Evolutionary conservation across 2,329 filamentous ascomycete species (phyloP), one percentile per base, ranked within the genome.

Genomic region (Colletotrichum simmondsii): DNA sequence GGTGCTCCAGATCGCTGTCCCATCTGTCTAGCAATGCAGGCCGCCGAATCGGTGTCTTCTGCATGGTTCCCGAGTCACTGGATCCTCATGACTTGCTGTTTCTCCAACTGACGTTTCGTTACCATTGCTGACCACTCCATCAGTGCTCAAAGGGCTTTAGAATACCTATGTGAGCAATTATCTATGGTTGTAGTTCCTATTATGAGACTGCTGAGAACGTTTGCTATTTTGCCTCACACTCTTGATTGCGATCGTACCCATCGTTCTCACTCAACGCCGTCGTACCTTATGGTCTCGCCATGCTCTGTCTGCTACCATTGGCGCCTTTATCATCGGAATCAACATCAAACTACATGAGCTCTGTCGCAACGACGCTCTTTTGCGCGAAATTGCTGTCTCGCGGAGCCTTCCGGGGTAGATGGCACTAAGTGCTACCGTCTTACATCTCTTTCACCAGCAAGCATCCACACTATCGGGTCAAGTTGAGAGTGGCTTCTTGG

Each of bases 41-140:
- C 28, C 54, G 59, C 70, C 42, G 71, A 61, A 56, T 22, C 59
- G 46, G 63, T 57, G 49, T 61, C 70, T 46, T 59, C 59, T 71
- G 71, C 71, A 73, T 73, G 35, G 5, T 37, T 46, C 22, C 60
- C 61, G 42, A 60, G 67, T 73, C 71, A 73, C 71, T 60, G 66
- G 71, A 71, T 65, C 61, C 26, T 5, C 54, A 42, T 67, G 7
- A 26, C 26, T 61, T 22, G 19, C 14, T 52, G 3, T 19, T 16
- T 19, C 59, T 30, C 22, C 49, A 35, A 35, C 14, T 12, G 49
- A 12, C 30, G 10, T 11, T 28, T 32, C 8, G 10, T 56, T 8
- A n/a, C 22, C 26, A 19, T 3, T 52, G 22, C 42, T 22, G 14
- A 35, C 12, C 22, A 26, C 49, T 19, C 14, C 22, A 3, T n/a